These are phyloP conservation scores for Magnusiomyces clavatus DNA, from an alignment of 1,139 yeast genomes.

Conservation along the genomic window DNA sequence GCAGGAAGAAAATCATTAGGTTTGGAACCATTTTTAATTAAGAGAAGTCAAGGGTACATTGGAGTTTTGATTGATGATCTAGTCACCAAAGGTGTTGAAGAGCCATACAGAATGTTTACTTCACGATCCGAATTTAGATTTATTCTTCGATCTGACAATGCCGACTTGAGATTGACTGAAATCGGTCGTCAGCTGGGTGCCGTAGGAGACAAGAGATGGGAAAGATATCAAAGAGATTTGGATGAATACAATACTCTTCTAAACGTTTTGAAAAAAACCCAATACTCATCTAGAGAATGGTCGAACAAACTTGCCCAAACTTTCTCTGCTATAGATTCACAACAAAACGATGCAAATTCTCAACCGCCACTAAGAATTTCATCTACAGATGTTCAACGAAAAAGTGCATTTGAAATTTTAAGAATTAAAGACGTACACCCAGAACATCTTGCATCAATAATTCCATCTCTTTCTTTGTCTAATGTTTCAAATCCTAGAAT, in stretches of 20 bases:
- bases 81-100: slow-evolving; percentile 92
- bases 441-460: slow-evolving; percentile 15
- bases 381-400: slow-evolving; percentile 39
- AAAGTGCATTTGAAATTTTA: slow-evolving; percentile 50
- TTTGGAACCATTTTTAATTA: slow-evolving; percentile 45
- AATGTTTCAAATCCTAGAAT: slow-evolving; percentile 39
- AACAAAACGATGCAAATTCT: slow-evolving; percentile 41
- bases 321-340: slow-evolving; percentile 35
- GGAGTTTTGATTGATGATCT: slow-evolving; percentile 93
- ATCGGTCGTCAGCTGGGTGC: slow-evolving; percentile 63
- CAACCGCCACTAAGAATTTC: slow-evolving; percentile 30
- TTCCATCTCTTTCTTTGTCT: slow-evolving; percentile 23
- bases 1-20: slow-evolving; percentile 52
- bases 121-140: slow-evolving; percentile 91
- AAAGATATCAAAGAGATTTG: slow-evolving; percentile 41
- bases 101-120: slow-evolving; percentile 97
- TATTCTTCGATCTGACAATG: slow-evolving; percentile 87
- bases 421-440: slow-evolving; percentile 37
- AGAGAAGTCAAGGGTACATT: slow-evolving; percentile 77
- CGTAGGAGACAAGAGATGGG: slow-evolving; percentile 55
- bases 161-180: slow-evolving; percentile 74
- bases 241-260: slow-evolving; percentile 40
- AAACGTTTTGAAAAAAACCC: slow-evolving; percentile 40
- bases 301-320: slow-evolving; percentile 28
- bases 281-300: slow-evolving; percentile 59